Conservation (phyloP, 805 yeast species). For the Candida coquimbonensis region DNA sequence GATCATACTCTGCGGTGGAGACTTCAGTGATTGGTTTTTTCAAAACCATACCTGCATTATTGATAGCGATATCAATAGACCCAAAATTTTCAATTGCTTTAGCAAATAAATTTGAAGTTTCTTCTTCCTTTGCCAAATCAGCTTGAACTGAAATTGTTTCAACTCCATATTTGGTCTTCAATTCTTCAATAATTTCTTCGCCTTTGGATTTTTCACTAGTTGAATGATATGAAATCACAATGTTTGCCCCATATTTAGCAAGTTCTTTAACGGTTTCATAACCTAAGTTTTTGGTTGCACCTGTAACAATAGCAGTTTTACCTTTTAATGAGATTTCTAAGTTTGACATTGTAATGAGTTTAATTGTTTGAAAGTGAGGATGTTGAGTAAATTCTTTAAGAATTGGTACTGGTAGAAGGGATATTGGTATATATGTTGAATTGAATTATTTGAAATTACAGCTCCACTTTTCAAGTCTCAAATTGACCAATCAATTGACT, state of each 20-base stretch:
- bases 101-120: constrained; percentile 38
- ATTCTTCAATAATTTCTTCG: constrained; percentile 30
- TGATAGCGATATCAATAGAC: constrained; percentile 53
- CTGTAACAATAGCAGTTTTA: constrained; percentile 49
- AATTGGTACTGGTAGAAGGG: too few relatives aligned
- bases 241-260: constrained; percentile 46
- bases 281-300: constrained; percentile 60
- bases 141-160: constrained; percentile 26
- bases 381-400: too few relatives aligned
- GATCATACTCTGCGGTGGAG: constrained; percentile 47
- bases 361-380: too few relatives aligned
- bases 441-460: too few relatives aligned
- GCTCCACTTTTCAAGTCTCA: too few relatives aligned
- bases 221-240: constrained; percentile 52
- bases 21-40: constrained; percentile 52
- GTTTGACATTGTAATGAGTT: constrained; percentile 11
- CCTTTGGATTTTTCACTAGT: constrained; percentile 29
- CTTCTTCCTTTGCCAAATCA: constrained; percentile 29
- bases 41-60: constrained; percentile 60
- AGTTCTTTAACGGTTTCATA: constrained; percentile 44
- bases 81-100: constrained; percentile 40
- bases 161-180: constrained; percentile 30
- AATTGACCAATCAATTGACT: too few relatives aligned
- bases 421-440: too few relatives aligned
- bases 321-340: constrained; percentile 29